Base-by-base conservation (phyloP, 768 basidiomycete genomes). In the Tylopilus sp. region DNA sequence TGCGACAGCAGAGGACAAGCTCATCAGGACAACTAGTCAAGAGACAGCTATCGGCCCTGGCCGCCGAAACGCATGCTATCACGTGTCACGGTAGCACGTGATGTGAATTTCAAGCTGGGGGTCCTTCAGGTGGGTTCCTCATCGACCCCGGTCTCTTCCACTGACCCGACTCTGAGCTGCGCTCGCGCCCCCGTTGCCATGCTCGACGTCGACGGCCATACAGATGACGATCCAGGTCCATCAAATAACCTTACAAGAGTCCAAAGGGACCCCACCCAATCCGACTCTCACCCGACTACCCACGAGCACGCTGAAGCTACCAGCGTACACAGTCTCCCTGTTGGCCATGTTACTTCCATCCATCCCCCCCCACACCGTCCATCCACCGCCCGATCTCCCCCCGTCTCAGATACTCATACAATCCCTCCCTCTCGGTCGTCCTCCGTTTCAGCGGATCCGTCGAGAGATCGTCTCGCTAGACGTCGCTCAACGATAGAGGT, bases 401-500 rank as follows among this genome's bases (percentile, higher is more conserved):
- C 63, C 1, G 44, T 48, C 33, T 21, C 50, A n/a, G 54, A 48
- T 36, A 0, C 15, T 33, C 26, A 38, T 41, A 33, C 44, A 13
- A 6, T 26, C 15, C 33, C 4, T 8, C 35, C 43, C 23, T 26
- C 44, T 15, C 55, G 53, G 11, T 53, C 51, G 5, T 38, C 68
- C 11, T 49, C 46, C 18, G 47, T 70, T 4, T 40, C 59, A 1
- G 42, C 30, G 5, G 52, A 50, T 25, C 50, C 67, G n/a, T 51
- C 70, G 8, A 65, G 69, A 42, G 75, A 77, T 52, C 68, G 75
- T 20, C 64, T 71, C 54, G 63, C 60, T 42, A 72, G 81, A 40
- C 76, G 78, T 58, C 75, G 84, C 49, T 77, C 83, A 13, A 69
- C 73, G 17, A 69, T 78, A 48, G 88, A 89, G 70, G 88, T 90